These are phyloP conservation scores for Trichosporon ovoides DNA, from an alignment of 1,284 basidiomycete species.

Conservation along the genomic window DNA sequence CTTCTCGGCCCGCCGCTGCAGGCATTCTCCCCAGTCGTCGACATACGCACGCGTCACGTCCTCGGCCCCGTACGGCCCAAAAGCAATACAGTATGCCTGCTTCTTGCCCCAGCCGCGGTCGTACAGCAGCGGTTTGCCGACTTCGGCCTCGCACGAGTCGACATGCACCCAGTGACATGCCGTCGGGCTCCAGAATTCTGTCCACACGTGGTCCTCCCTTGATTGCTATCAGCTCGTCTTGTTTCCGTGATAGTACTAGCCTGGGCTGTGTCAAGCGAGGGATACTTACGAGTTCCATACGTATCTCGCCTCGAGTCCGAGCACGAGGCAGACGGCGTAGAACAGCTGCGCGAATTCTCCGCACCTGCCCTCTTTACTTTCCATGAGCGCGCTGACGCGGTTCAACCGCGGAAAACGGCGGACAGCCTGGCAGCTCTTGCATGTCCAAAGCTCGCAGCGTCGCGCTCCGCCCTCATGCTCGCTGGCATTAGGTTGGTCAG, in stretches of 20 bases:
- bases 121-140: constrained; percentile 50
- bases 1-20: constrained; percentile 17
- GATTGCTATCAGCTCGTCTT: constrained; percentile 19
- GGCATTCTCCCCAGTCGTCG: constrained; percentile 38
- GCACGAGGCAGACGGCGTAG: constrained; percentile 48
- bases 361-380: constrained; percentile 48
- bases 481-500: constrained; percentile 24
- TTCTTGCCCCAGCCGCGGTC: constrained; percentile 52
- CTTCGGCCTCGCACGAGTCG: constrained; percentile 50
- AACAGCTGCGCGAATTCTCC: constrained; percentile 54
- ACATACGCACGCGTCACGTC: constrained; percentile 52
- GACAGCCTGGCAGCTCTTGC: constrained; percentile 24
- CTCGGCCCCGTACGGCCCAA: constrained; percentile 46
- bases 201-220: constrained; percentile 55
- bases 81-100: constrained; percentile 51
- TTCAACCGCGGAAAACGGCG: constrained; percentile 49
- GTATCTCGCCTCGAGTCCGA: constrained; percentile 49
- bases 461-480: constrained; percentile 47
- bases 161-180: constrained; percentile 51
- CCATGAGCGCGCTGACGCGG: constrained; percentile 38
- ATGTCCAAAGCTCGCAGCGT: constrained; percentile 43
- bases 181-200: constrained; percentile 45
- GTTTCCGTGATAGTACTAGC: not conserved
- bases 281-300: constrained; percentile 42
- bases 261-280: not conserved